phyloP scores from a whole-genome alignment of 148 eudicot species.

The Fagopyrum esculentum region DNA sequence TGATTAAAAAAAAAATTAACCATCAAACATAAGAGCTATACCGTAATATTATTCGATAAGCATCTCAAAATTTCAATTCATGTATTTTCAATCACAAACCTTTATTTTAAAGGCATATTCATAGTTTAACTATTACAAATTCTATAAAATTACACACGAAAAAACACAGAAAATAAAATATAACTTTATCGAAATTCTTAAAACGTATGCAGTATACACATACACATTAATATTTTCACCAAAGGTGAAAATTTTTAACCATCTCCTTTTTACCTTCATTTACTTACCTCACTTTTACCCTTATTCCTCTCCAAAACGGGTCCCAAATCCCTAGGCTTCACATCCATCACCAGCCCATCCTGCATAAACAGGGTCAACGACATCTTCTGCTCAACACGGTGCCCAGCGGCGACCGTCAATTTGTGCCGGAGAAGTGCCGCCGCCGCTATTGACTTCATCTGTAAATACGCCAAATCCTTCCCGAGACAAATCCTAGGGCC shows the following conservation, averaged over 20 bases:
- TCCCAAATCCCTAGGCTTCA: conserved; percentile 55
- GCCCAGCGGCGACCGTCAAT: conserved; percentile 52
- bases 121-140: neutral
- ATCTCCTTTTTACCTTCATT: neutral
- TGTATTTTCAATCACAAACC: conserved; percentile 4
- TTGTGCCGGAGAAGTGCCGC: conserved; percentile 71
- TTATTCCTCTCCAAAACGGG: conserved; percentile 39
- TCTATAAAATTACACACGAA: neutral
- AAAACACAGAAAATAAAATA: neutral
- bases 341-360: conserved; percentile 62
- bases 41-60: neutral
- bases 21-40: no score
- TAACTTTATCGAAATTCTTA: no score
- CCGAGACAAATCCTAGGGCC: conserved; percentile 90
- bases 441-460: conserved; percentile 80
- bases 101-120: neutral
- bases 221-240: neutral
- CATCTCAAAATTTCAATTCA: neutral
- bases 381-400: conserved; percentile 90
- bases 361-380: conserved; percentile 83
- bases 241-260: neutral
- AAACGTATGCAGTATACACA: conserved; percentile 9
- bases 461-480: conserved; percentile 75
- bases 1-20: no score
- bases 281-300: neutral